Evolutionary conservation across 2,329 filamentous ascomycete species (phyloP), one percentile per base, ranked within the genome.

Genomic region (Penicillium rolfsii): DNA sequence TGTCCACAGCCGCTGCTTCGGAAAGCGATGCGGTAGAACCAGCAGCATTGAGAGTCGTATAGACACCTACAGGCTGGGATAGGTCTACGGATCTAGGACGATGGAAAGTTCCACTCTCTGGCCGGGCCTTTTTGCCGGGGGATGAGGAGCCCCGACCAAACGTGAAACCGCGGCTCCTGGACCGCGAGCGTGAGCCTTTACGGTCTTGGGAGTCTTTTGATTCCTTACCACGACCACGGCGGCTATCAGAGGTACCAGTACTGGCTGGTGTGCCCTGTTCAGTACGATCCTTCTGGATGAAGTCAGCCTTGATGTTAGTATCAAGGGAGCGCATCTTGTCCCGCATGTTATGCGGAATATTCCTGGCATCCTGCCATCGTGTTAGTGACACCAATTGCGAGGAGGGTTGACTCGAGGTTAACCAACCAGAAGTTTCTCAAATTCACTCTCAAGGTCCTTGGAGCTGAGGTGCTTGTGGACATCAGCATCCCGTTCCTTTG

Each of bases 271-370:
- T 78, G 71, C 73, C 80, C 77, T 84, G 88, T 74, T 90, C 89
- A 6, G 86, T 87, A 82, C 91, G 91, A 74, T 97, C 91, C 74
- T 96, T 93, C 56, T 89, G 89, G 70, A 98, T 93, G 70, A 99
- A 96, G 73, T 98, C 93, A 73, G 93, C 91, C 79, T 99, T 99
- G 80, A 98, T 93, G 38, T 91, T 90, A 66, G 91, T 85, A 64
- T 91, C 92, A 62, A 99, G 81, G 59, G 89, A 93, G 49, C 94
- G 87, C 93, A 99, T 97, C 79, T 96, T 96, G 76, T 94, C 92
- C 58, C 94, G 85, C 82, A 97, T 93, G 65, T 97, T 91, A 71
- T 96, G 91, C 3, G 94, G 93, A 57, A 98, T 96, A 71, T 98
- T 97, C 65, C 94, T 86, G 19, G 93, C 88, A 74, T 97, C 92